Conservation (phyloP, 306 rosid genomes). For the Glycine latifolia region DNA sequence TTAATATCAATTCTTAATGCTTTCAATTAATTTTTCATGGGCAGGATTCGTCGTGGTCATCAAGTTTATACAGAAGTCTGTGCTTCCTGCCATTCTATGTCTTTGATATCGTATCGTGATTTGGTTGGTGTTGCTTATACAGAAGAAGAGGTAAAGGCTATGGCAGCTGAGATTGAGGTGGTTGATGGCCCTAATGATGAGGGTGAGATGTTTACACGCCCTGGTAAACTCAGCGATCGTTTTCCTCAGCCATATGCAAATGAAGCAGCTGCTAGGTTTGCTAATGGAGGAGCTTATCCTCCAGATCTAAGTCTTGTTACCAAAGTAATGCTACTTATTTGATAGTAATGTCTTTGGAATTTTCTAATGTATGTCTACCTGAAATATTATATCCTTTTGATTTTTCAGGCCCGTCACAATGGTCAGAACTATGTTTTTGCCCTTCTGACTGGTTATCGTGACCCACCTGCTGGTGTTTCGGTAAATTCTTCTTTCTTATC, state of each 20-base stretch:
- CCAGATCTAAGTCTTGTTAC: constrained; percentile 96
- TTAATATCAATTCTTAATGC: no score
- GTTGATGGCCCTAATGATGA: constrained; percentile 97
- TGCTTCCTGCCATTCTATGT: constrained; percentile 98
- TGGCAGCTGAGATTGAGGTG: constrained; percentile 99
- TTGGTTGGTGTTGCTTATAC: constrained; percentile 99
- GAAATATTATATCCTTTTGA: constrained; percentile 12
- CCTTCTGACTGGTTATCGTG: constrained; percentile 52
- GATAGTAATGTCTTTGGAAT: constrained; percentile 26
- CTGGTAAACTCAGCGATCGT: constrained; percentile 97
- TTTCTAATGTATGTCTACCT: not conserved
- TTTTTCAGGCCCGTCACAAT: constrained; percentile 93
- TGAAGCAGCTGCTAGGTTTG: constrained; percentile 99
- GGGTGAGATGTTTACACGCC: constrained; percentile 99
- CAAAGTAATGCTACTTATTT: constrained; percentile 67
- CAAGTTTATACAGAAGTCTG: constrained; percentile 95
- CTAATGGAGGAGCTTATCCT: constrained; percentile 99
- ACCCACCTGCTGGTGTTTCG: constrained; percentile 93
- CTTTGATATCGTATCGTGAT: constrained; percentile 95
- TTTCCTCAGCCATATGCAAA: constrained; percentile 94
- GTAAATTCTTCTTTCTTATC: constrained; percentile 54
- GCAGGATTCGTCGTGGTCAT: constrained; percentile 99
- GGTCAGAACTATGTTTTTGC: constrained; percentile 94
- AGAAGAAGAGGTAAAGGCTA: constrained; percentile 95
- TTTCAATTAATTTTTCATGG: constrained; percentile 34